Base-by-base conservation (phyloP, 805 yeast species). In the Cyberlindnera suaveolens region DNA sequence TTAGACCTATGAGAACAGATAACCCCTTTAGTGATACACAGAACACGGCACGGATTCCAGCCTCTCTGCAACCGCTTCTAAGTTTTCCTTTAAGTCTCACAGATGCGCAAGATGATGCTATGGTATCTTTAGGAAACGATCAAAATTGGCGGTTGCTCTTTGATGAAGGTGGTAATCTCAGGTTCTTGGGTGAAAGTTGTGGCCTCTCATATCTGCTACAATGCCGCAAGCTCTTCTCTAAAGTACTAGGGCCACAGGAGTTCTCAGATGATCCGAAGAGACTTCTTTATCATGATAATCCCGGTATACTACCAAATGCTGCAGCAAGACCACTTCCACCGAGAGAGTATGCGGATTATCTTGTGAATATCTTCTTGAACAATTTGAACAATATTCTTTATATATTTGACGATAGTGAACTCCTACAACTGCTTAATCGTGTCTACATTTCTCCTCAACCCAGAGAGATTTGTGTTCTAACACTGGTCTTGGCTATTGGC, bases 171-270 rank as follows among this genome's bases (percentile, higher is more conserved):
- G 72, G 72, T 0, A 62, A 61, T 19, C 46, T 63, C 15, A 49
- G 71, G 19, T 69, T 67, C 42, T 47, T 70, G 39, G 74, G 75
- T 8, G 75, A 71, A 42, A 62, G 69, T 27, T 66, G 70, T 20
- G 67, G 72, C 0, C 56, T 67, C 10, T 66, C 75, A 3, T 59
- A 68, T 35, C 53, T 71, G 6, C 55, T 66, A 30, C 75, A 71
- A 46, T 60, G 68, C 3, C 52, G 74, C 10, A 65, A 63, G 41
- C 54, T 71, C 1, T 71, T 70, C 47, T 45, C 50, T 26, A 56
- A 51, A 15, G 50, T 53, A 3, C 41, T 65, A 29, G 69, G 71
- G 0, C 49, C 54, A 6, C 62, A 69, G 2, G 54, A 56, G 11
- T 68, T 70, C 42, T 63, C 69, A 1, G 60, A 59, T 32, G 72